Evolutionary conservation across 805 yeast genomes (phyloP).

Genomic region (Candida boleticola): DNA sequence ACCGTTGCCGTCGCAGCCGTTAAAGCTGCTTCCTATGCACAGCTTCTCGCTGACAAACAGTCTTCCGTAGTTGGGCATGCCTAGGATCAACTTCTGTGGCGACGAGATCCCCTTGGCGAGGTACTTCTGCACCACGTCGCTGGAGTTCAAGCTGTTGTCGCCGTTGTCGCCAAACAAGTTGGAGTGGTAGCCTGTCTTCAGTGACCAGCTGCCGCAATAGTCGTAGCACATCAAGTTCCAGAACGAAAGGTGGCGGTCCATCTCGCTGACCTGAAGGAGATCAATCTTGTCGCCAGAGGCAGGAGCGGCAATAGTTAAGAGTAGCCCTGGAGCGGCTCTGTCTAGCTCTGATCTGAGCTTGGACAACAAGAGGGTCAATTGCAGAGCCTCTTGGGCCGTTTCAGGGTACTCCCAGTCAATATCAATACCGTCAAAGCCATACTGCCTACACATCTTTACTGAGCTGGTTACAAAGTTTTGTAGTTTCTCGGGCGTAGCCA

Average conservation of each 20-base stretch:
- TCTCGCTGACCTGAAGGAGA: conserved; percentile 44
- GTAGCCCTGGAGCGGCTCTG: conserved; percentile 25
- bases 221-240: conserved; percentile 96
- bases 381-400: conserved; percentile 41
- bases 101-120: conserved; percentile 35
- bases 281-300: conserved; percentile 49
- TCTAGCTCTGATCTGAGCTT: conserved; percentile 40
- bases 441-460: conserved; percentile 43
- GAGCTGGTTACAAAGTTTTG: conserved; percentile 50
- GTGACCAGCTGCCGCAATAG: conserved; percentile 76
- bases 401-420: conserved; percentile 93
- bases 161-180: conserved; percentile 51
- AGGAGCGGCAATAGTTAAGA: conserved; percentile 76
- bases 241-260: conserved; percentile 58
- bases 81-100: conserved; percentile 60
- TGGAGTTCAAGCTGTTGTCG: conserved; percentile 44
- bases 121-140: conserved; percentile 47
- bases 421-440: conserved; percentile 87
- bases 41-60: conserved; percentile 26
- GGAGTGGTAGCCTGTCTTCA: conserved; percentile 61
- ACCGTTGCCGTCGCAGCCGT: conserved; percentile 33
- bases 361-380: conserved; percentile 43
- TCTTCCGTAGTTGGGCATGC: conserved; percentile 86
- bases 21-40: conserved; percentile 44
- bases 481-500: conserved; percentile 22